These are phyloP conservation scores for Paecilomyces variotii DNA, from an alignment of 2,329 filamentous ascomycete species.

Conservation along the genomic window DNA sequence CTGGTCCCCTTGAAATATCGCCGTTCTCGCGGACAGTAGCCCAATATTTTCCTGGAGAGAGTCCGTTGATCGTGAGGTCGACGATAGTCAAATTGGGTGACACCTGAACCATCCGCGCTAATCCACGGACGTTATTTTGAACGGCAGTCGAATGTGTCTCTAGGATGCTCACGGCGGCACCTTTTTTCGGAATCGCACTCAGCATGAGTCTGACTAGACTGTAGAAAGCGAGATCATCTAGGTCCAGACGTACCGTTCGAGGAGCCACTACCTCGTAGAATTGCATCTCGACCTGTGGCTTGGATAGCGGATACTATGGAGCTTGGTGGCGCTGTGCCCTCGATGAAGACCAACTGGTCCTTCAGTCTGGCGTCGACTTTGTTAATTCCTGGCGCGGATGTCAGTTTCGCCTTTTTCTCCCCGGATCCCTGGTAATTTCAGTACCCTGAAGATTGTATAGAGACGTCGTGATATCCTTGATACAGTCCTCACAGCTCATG, in stretches of 20 bases:
- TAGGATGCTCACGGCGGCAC: slow-evolving; percentile 74
- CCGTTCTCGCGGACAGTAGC: slow-evolving; percentile 80
- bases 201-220: slow-evolving; percentile 1
- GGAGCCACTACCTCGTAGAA: slow-evolving; percentile 78
- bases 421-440: not conserved
- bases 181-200: slow-evolving; percentile 10
- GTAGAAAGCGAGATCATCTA: slow-evolving; percentile 3
- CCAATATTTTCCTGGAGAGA: slow-evolving; percentile 71
- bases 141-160: slow-evolving; percentile 65
- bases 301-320: slow-evolving; percentile 84
- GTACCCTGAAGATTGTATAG: slow-evolving; percentile 64
- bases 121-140: slow-evolving; percentile 65
- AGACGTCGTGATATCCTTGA: slow-evolving; percentile 75
- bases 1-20: slow-evolving; percentile 76
- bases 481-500: slow-evolving; percentile 81
- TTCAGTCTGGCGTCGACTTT: slow-evolving; percentile 76
- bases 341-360: slow-evolving; percentile 74
- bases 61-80: slow-evolving; percentile 77
- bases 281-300: slow-evolving; percentile 83
- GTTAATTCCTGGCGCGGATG: slow-evolving; percentile 55
- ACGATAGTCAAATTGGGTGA: slow-evolving; percentile 69
- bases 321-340: slow-evolving; percentile 84
- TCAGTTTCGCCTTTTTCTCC: slow-evolving; percentile 1
- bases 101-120: slow-evolving; percentile 92
- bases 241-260: slow-evolving; percentile 58